Percentiles rank a stretch among this genome's conserved stretches.
Evolutionary conservation across 176 grass and related monocot genomes (phyloP).

Genomic region (Ampelocalamus luodianensis): DNA sequence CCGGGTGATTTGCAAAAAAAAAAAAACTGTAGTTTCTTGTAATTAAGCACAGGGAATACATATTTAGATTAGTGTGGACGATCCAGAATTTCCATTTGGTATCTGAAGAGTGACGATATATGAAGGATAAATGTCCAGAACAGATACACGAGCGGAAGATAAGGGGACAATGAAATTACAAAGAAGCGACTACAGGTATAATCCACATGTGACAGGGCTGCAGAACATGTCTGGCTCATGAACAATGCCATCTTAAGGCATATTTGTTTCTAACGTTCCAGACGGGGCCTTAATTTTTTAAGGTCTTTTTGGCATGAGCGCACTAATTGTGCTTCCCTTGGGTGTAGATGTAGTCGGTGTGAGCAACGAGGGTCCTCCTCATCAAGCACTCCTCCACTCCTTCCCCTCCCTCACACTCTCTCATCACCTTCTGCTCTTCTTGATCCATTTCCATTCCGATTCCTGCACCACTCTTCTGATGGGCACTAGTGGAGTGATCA

Average conservation of each 20-base stretch:
- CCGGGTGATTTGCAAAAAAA: too few species aligned
- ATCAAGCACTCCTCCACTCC: conserved; percentile 51
- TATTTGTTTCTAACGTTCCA: background rate
- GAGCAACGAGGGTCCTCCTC: conserved; percentile 64
- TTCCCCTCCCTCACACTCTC: conserved; percentile 22
- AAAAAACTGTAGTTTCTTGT: background rate
- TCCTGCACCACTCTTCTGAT: background rate
- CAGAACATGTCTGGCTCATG: conserved; percentile 1
- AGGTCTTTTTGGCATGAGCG: background rate
- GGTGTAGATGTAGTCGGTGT: conserved; percentile 74
- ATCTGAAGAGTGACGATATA: conserved; percentile 2
- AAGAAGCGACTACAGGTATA: background rate
- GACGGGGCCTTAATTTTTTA: background rate
- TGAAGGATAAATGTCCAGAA: background rate
- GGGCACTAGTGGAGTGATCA: background rate
- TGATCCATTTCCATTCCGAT: conserved; percentile 6
- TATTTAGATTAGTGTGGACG: background rate
- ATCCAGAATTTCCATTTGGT: background rate
- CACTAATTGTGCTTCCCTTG: conserved; percentile 65
- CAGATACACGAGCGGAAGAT: conserved; percentile 5
- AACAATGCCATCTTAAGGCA: background rate
- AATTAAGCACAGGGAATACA: background rate
- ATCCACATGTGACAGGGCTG: conserved; percentile 8
- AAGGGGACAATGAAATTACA: conserved; percentile 12
- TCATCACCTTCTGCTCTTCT: conserved; percentile 23